These are phyloP conservation scores for Takakia lepidozioides DNA, from an alignment of 225 moss, liverwort and hornwort species.

Conservation along the genomic window DNA sequence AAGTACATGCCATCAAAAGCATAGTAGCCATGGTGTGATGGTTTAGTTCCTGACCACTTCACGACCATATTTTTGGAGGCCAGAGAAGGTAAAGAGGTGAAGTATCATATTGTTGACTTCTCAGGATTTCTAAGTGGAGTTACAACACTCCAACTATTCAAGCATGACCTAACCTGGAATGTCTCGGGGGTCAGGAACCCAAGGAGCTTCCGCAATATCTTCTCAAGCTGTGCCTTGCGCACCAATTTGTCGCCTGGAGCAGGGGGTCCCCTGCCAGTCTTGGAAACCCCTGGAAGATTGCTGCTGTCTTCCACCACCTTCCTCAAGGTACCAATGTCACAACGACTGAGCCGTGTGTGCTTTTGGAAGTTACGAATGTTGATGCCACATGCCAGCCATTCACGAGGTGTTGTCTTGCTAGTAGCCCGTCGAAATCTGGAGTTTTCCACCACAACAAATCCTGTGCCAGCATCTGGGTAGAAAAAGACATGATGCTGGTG, in stretches of 20 bases:
- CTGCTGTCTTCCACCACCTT: conserved; percentile 53
- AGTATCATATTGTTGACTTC: too few relatives aligned
- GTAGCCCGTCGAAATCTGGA: conserved; percentile 73
- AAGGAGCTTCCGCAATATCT: conserved; percentile 54
- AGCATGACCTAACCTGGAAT: conserved; percentile 57
- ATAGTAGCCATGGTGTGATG: too few relatives aligned
- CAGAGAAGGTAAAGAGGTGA: too few relatives aligned
- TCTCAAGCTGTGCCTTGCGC: conserved; percentile 92
- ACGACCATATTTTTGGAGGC: too few relatives aligned
- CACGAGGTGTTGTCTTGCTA: conserved; percentile 66
- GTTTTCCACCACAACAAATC: conserved; percentile 52
- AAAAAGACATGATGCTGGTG: neutral
- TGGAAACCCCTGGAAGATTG: conserved; percentile 43
- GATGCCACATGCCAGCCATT: conserved; percentile 70
- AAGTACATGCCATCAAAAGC: too few relatives aligned
- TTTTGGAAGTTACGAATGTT: conserved; percentile 79
- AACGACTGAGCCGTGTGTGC: conserved; percentile 72
- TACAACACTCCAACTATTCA: too few relatives aligned
- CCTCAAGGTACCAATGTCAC: conserved; percentile 45
- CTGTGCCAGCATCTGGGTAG: conserved; percentile 5
- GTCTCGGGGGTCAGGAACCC: conserved; percentile 59
- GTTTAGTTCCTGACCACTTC: too few relatives aligned
- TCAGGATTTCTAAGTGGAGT: too few relatives aligned
- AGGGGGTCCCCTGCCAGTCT: conserved; percentile 18
- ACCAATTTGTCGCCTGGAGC: conserved; percentile 57